Conservation (phyloP, 2,329 filamentous ascomycete species). For the Pyricularia pennisetigena region DNA sequence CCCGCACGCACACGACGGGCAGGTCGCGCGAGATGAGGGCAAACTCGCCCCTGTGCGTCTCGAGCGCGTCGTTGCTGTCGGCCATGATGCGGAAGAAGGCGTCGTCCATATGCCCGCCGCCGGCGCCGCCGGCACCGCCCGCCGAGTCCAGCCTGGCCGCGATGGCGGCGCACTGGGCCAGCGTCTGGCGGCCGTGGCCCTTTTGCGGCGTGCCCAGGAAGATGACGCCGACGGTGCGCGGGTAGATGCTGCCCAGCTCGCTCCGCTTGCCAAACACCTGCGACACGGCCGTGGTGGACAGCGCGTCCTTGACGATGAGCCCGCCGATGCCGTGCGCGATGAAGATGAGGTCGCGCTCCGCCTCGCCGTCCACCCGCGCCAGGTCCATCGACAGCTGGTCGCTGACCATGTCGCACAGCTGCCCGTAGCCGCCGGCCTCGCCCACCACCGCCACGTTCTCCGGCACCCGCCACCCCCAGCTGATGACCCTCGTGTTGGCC, state of each 20-base stretch:
- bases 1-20: neutral
- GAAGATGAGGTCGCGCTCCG: neutral
- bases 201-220: neutral
- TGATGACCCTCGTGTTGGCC: neutral
- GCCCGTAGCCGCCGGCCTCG: neutral
- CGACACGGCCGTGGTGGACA: neutral
- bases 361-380: neutral
- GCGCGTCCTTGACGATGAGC: neutral
- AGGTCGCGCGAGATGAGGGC: neutral
- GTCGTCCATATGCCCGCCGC: neutral
- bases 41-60: neutral
- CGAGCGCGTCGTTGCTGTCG: neutral
- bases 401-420: neutral
- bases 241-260: neutral
- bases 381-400: neutral
- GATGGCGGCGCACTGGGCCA: neutral
- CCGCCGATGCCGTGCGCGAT: neutral
- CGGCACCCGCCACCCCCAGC: neutral
- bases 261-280: neutral
- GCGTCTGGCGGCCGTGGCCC: neutral
- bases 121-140: neutral
- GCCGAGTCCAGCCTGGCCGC: neutral
- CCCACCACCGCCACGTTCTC: neutral
- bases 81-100: constrained; percentile 1
- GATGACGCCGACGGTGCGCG: neutral